A percentile compares a stretch with the other conserved stretches of the same genome.
phyloP scores from a whole-genome alignment of 495 filamentous ascomycete species.

The Hypomontagnella submonticulosa region DNA sequence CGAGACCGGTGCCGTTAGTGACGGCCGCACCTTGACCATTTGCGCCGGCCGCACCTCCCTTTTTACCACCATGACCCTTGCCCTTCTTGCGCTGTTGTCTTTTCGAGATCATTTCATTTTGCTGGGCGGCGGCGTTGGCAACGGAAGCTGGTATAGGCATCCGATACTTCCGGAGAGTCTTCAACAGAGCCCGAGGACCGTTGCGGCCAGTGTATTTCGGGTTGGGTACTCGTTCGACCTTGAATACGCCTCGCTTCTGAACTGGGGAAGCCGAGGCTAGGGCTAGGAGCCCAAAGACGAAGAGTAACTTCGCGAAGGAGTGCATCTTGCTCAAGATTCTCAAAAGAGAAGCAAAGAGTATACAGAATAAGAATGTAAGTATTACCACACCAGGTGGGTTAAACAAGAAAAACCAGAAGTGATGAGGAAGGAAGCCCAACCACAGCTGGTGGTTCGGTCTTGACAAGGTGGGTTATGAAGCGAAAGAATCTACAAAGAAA shows the following conservation, averaged over 20 bases:
- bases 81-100: constrained; percentile 37
- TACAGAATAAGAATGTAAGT: constrained; percentile 20
- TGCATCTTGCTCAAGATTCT: constrained; percentile 45
- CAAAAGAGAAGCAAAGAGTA: constrained; percentile 12
- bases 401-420: constrained; percentile 19
- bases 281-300: constrained; percentile 54
- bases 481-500: constrained; percentile 32
- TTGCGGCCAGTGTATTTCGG: constrained; percentile 60
- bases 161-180: constrained; percentile 72
- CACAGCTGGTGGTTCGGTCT: constrained; percentile 15
- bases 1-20: constrained; percentile 61
- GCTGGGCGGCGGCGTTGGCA: constrained; percentile 50
- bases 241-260: constrained; percentile 65
- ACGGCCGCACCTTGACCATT: constrained; percentile 27
- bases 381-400: constrained; percentile 44
- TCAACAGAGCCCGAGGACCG: constrained; percentile 67
- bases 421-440: constrained; percentile 21
- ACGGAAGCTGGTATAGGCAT: constrained; percentile 59
- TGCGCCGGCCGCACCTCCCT: constrained; percentile 26
- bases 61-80: constrained; percentile 25
- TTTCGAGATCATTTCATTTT: constrained; percentile 47
- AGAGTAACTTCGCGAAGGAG: constrained; percentile 48
- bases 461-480: constrained; percentile 25
- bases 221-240: constrained; percentile 67
- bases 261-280: constrained; percentile 56